A percentile compares a stretch with the other conserved stretches of the same genome.
Conservation (phyloP, 2,329 filamentous ascomycete species). For the Remersonia thermophila region DNA sequence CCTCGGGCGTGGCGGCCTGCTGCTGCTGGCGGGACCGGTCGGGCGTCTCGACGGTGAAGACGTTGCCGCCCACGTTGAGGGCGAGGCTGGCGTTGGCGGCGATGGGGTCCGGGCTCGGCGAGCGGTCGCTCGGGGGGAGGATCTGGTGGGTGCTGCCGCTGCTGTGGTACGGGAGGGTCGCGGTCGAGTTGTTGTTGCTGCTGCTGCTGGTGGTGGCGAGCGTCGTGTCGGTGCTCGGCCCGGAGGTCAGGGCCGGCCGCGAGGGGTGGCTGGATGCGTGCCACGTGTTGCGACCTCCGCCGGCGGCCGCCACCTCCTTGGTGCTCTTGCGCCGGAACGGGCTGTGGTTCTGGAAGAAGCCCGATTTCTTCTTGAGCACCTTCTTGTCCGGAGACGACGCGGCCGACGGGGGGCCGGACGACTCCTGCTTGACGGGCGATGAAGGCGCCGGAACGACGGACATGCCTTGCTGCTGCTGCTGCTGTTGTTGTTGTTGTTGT, state of each 20-base stretch:
- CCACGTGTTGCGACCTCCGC: conserved; percentile 54
- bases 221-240: conserved; percentile 58
- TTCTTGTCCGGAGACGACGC: conserved; percentile 47
- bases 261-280: conserved; percentile 25
- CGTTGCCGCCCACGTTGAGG: conserved; percentile 88
- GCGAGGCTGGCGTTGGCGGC: conserved; percentile 89
- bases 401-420: conserved; percentile 16
- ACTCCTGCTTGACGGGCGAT: too few relatives aligned
- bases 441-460: not conserved
- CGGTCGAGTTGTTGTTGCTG: conserved; percentile 22
- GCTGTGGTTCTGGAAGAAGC: conserved; percentile 86
- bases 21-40: conserved; percentile 42
- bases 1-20: conserved; percentile 37
- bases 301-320: conserved; percentile 44
- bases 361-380: conserved; percentile 59
- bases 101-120: conserved; percentile 66
- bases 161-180: conserved; percentile 8
- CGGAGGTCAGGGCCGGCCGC: conserved; percentile 10
- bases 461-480: conserved; percentile 2
- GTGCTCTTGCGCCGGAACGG: conserved; percentile 90
- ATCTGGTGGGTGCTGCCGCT: conserved; percentile 25
- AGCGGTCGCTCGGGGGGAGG: conserved; percentile 19
- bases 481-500: conserved; percentile 9
- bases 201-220: conserved; percentile 91
- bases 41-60: conserved; percentile 80